A percentile compares a stretch with the other conserved stretches of the same genome.
Evolutionary conservation across 2,329 filamentous ascomycete genomes (phyloP).

Genomic region (Talaromyces islandicus): DNA sequence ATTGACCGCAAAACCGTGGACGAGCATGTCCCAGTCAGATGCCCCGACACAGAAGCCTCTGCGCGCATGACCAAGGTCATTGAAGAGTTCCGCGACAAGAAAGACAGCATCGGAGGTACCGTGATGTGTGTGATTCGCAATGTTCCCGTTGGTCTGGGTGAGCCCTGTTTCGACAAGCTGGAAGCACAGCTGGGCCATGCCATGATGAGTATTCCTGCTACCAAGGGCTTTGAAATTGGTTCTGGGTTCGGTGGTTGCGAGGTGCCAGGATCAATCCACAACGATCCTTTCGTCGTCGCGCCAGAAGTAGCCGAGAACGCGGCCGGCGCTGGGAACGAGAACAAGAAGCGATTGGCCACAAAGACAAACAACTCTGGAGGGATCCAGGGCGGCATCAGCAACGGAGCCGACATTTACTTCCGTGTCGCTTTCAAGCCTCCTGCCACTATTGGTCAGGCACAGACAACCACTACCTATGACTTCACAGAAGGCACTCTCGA

Average conservation of each 20-base stretch:
- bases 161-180: slow-evolving; percentile 93
- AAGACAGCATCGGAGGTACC: slow-evolving; percentile 90
- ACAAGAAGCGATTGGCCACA: slow-evolving; percentile 62
- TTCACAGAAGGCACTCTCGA: slow-evolving; percentile 70
- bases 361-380: slow-evolving; percentile 94
- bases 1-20: slow-evolving; percentile 76
- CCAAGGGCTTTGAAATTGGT: slow-evolving; percentile 92
- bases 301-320: slow-evolving; percentile 23
- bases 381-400: slow-evolving; percentile 91
- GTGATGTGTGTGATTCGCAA: slow-evolving; percentile 92
- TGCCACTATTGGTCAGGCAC: slow-evolving; percentile 85
- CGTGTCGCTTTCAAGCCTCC: slow-evolving; percentile 90
- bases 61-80: slow-evolving; percentile 74
- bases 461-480: slow-evolving; percentile 75
- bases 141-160: slow-evolving; percentile 76
- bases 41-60: slow-evolving; percentile 62
- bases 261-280: slow-evolving; percentile 83
- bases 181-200: slow-evolving; percentile 87
- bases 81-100: slow-evolving; percentile 66
- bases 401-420: slow-evolving; percentile 92
- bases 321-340: slow-evolving; percentile 9
- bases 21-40: slow-evolving; percentile 76
- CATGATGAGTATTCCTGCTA: slow-evolving; percentile 91
- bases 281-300: slow-evolving; percentile 73
- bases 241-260: slow-evolving; percentile 85